Base-by-base conservation (phyloP, 2,329 filamentous ascomycete species). In the Fusarium domesticum region DNA sequence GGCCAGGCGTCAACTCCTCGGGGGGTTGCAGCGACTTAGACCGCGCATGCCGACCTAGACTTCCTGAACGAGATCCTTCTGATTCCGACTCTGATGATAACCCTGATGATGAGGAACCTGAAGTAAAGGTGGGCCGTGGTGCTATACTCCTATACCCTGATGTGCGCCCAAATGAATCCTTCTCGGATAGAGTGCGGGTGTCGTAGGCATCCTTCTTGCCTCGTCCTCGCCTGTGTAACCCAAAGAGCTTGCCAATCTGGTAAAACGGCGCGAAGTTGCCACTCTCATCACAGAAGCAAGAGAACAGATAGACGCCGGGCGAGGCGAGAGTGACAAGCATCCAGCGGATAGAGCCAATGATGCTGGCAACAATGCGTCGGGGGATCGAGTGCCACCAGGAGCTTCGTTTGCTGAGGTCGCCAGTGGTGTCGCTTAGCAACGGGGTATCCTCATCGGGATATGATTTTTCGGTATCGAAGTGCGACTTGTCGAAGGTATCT, bases 221-320 rank as follows among this genome's bases (percentile, higher is more conserved):
- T 39, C 61, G 56, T 42, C 66, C 59, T 18, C 65, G 70, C 41
- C 65, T 66, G 47, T 71, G 68, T 25, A 69, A 56, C 38, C 77
- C 75, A 50, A 81, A 77, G 18, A 92, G 72, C 60, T 78, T 84
- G 61, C 79, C 78, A 34, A 93, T 69, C 46, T 89, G 90, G 37
- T 83, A 70, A 46, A 93, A 69, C n/a, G 89, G 81, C 41, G 89
- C 85, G 64, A 95, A 95, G 39, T 75, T 75, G 39, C 89, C 89
- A 45, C 87, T 72, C 35, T 89, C 83, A 61, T 95, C 84, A 70
- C 87, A 92, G 58, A 97, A 85, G 63, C 80, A 90, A 53, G 87
- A 85, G 48, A 91, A 81, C 43, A 96, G 69, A 68, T 92, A 96
- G 38, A 90, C 79, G 15, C 85, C 87, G 1, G 92, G 92, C 17